Conservation (phyloP, 495 filamentous ascomycete species). For the Trichodelitschia bisporula region DNA sequence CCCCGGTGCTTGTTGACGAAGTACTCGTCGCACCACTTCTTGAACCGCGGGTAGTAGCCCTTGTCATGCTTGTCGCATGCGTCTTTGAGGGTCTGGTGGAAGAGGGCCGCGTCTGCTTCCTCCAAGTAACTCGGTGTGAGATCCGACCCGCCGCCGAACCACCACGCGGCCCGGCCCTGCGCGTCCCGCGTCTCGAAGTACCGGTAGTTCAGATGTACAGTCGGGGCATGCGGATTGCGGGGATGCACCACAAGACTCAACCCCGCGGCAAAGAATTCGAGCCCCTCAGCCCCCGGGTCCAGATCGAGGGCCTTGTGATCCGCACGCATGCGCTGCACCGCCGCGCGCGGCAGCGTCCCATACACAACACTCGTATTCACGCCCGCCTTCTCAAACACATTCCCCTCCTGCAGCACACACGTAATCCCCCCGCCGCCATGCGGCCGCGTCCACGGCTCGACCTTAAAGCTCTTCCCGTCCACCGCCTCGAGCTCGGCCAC, state of each 20-base stretch:
- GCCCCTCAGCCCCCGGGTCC: conserved; percentile 43
- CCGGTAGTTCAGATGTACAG: conserved; percentile 93
- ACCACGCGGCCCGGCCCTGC: conserved; percentile 53
- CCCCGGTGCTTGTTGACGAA: conserved; percentile 79
- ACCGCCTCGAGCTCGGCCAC: conserved; percentile 54
- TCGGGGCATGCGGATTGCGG: conserved; percentile 85
- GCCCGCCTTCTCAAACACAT: conserved; percentile 95
- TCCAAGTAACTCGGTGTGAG: conserved; percentile 86
- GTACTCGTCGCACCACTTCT: conserved; percentile 96
- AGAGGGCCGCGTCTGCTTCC: conserved; percentile 89
- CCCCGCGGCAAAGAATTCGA: conserved; percentile 89
- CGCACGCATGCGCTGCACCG: conserved; percentile 79
- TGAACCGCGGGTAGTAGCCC: conserved; percentile 83
- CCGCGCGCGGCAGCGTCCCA: conserved; percentile 65
- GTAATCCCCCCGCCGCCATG: conserved; percentile 71
- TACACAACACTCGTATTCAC: conserved; percentile 92
- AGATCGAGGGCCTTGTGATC: conserved; percentile 85
- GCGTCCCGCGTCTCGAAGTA: conserved; percentile 88
- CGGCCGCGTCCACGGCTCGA: conserved; percentile 71
- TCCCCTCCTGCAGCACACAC: conserved; percentile 83
- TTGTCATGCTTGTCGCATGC: conserved; percentile 87
- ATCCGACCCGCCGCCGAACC: conserved; percentile 93
- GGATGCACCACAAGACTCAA: conserved; percentile 85
- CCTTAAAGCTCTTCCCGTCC: conserved; percentile 53
- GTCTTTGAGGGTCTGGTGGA: conserved; percentile 81